These are phyloP conservation scores for Astrothelium subdiscretum DNA, from an alignment of 495 filamentous ascomycete genomes.

Conservation along the genomic window DNA sequence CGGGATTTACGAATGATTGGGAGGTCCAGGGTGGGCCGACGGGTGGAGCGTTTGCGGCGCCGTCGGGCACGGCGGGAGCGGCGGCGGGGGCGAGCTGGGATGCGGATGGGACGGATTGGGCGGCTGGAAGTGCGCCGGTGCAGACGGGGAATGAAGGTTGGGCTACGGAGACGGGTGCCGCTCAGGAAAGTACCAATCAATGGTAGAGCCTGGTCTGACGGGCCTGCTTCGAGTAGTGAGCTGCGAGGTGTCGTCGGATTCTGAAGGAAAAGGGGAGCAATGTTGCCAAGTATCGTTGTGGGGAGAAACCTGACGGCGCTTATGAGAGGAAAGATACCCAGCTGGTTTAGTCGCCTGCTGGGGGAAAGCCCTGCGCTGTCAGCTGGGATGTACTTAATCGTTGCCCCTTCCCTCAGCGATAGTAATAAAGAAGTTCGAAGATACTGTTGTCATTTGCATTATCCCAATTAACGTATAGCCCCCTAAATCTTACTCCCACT, in stretches of 20 bases:
- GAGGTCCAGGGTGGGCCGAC: constrained; percentile 48
- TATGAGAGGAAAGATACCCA: constrained; percentile 97
- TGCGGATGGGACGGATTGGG: constrained; percentile 62
- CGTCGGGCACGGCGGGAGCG: constrained; percentile 48
- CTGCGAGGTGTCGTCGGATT: neutral
- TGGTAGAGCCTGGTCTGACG: constrained; percentile 48
- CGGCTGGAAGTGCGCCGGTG: constrained; percentile 45
- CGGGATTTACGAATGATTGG: constrained; percentile 71
- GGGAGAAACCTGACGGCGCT: constrained; percentile 55
- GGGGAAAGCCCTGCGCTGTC: constrained; percentile 92
- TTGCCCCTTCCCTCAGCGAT: constrained; percentile 28
- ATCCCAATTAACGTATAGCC: neutral
- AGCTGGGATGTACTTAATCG: constrained; percentile 51
- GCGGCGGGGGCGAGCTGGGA: constrained; percentile 57
- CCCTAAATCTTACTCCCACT: neutral
- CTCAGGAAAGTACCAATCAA: constrained; percentile 32
- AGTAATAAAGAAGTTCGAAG: neutral
- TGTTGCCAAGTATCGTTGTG: constrained; percentile 9
- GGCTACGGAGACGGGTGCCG: constrained; percentile 29
- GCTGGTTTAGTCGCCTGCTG: constrained; percentile 38
- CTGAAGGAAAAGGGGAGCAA: constrained; percentile 2
- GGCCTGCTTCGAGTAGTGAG: neutral
- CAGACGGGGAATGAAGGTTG: constrained; percentile 53
- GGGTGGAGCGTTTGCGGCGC: constrained; percentile 50
- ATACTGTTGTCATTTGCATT: neutral